Conservation (phyloP, 345 rosid genomes). For the Citrus trifoliata region DNA sequence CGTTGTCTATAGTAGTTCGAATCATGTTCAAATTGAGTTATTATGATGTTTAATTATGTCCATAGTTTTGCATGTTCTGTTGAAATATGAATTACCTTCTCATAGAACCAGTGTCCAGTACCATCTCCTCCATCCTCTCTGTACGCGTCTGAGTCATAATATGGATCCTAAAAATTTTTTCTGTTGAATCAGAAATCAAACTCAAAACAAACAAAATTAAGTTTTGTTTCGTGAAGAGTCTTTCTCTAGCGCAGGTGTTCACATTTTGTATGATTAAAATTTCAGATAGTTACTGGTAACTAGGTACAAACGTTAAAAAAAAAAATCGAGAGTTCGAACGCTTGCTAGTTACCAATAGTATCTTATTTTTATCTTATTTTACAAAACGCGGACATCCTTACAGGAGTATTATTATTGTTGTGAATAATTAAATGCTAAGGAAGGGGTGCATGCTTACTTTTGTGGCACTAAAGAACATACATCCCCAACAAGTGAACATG, state of each 20-base stretch:
- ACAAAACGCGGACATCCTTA: neutral
- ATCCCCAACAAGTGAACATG: constrained; percentile 95
- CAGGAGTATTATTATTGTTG: neutral
- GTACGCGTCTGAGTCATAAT: constrained; percentile 79
- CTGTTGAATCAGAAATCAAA: neutral
- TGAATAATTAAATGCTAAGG: neutral
- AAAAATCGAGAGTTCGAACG: no score
- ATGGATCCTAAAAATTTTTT: constrained; percentile 60
- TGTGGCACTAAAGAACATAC: constrained; percentile 73
- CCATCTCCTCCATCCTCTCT: constrained; percentile 96
- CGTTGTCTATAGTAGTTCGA: neutral
- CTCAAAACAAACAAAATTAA: neutral
- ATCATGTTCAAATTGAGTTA: neutral
- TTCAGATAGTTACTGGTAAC: no score
- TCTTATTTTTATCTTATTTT: no score
- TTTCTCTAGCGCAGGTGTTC: no score
- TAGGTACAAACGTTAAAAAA: no score
- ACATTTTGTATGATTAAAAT: no score
- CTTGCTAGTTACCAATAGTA: no score
- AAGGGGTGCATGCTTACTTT: constrained; percentile 43
- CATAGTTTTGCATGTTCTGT: neutral
- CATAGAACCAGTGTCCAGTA: constrained; percentile 83
- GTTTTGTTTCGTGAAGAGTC: neutral
- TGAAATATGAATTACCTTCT: constrained; percentile 49
- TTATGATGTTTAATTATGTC: neutral